A percentile compares a stretch with the other conserved stretches of the same genome.
Evolutionary conservation across 345 rosid genomes (phyloP).

Genomic region (Conringia planisiliqua): DNA sequence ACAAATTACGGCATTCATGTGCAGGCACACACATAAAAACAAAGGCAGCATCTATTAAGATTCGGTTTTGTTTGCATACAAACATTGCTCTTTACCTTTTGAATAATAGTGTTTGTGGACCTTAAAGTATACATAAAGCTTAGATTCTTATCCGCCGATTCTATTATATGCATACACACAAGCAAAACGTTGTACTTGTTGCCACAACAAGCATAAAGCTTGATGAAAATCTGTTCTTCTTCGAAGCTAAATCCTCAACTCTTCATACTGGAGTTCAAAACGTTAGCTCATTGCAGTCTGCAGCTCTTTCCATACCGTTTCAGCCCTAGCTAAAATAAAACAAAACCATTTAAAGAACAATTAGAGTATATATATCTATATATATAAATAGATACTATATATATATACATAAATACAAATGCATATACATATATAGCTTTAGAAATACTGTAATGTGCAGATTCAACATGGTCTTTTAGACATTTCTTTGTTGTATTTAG

Average conservation of each 20-base stretch:
- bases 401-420: too few relatives aligned
- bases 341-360: neutral
- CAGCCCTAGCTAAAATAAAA: neutral
- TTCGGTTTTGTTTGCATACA: neutral
- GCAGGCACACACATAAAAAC: neutral
- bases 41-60: neutral
- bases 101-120: neutral
- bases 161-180: too few relatives aligned
- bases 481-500: too few relatives aligned
- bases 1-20: neutral
- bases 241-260: conserved; percentile 32
- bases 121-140: neutral
- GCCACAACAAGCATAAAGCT: conserved; percentile 34
- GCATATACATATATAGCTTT: too few relatives aligned
- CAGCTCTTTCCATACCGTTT: conserved; percentile 40
- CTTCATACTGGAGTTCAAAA: conserved; percentile 30
- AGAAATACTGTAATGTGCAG: too few relatives aligned
- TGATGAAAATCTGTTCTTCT: conserved; percentile 32
- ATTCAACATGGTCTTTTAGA: too few relatives aligned
- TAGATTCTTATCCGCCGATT: neutral
- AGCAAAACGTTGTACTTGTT: conserved; percentile 17
- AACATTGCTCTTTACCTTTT: conserved; percentile 11
- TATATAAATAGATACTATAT: too few relatives aligned
- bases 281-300: conserved; percentile 35
- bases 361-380: too few relatives aligned